Percentiles rank a stretch among this genome's conserved stretches.
These are phyloP conservation scores for Ceratobasidium sp. DNA, from an alignment of 1,284 basidiomycete species.

Conservation along the genomic window DNA sequence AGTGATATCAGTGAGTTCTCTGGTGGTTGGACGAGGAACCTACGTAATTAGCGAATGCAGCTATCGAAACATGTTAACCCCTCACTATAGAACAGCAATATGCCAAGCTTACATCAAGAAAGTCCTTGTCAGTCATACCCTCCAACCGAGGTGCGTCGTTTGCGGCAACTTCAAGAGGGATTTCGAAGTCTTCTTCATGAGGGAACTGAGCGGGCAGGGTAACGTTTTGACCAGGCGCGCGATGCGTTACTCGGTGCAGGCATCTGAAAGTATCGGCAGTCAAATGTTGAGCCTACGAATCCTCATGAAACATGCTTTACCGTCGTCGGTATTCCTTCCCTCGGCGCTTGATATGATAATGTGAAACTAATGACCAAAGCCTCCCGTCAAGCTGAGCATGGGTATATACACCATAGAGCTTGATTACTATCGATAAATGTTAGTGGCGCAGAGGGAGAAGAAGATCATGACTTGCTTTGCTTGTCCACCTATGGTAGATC, in stretches of 20 bases:
- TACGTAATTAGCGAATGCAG: slow-evolving; percentile 66
- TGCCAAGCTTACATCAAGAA: slow-evolving; percentile 53
- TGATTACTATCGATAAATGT: slow-evolving; percentile 28
- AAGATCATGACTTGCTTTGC: background rate
- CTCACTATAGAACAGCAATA: no score
- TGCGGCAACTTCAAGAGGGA: slow-evolving; percentile 24
- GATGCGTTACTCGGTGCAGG: slow-evolving; percentile 36
- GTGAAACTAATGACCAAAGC: slow-evolving; percentile 44
- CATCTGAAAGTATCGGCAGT: slow-evolving; percentile 37
- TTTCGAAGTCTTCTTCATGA: slow-evolving; percentile 4
- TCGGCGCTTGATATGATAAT: slow-evolving; percentile 30
- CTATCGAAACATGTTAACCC: no score
- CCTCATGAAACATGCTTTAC: slow-evolving; percentile 22
- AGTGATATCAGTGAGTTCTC: no score
- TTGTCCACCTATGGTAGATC: slow-evolving; percentile 21
- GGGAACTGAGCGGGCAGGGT: slow-evolving; percentile 41
- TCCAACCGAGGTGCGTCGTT: slow-evolving; percentile 39
- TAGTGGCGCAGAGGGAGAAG: background rate
- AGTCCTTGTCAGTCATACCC: slow-evolving; percentile 53
- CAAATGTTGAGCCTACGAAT: background rate
- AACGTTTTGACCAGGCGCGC: slow-evolving; percentile 39
- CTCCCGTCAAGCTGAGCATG: slow-evolving; percentile 44
- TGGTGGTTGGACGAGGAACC: slow-evolving; percentile 1
- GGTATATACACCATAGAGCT: slow-evolving; percentile 44
- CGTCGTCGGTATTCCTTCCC: slow-evolving; percentile 43